phyloP scores from a whole-genome alignment of 208 protist species.

The Porcisia hertigi region DNA sequence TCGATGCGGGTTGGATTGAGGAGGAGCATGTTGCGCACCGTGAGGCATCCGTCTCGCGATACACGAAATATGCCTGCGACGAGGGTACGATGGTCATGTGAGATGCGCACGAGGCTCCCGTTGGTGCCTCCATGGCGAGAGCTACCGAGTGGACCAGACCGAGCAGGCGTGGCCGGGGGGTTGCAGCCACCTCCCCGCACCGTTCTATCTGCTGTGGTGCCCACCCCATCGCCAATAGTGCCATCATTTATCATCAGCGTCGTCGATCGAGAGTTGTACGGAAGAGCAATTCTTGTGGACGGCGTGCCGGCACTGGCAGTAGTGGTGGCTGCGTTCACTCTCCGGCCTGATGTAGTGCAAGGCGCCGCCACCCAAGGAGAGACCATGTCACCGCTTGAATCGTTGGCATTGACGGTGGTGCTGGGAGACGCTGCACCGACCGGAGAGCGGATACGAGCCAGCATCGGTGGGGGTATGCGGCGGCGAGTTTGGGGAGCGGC shows the following conservation, averaged over 20 bases:
- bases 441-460: conserved; percentile 10
- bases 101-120: conserved; percentile 50
- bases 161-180: neutral
- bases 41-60: conserved; percentile 72
- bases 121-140: neutral
- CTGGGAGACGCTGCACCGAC: neutral
- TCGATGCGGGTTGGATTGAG: conserved; percentile 60
- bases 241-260: neutral
- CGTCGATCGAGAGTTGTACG: neutral
- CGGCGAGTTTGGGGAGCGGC: neutral
- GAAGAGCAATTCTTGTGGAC: neutral
- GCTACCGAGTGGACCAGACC: neutral
- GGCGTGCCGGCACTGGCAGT: neutral
- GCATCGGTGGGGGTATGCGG: conserved; percentile 15
- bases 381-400: neutral
- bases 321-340: neutral
- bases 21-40: conserved; percentile 81
- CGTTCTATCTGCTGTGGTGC: neutral
- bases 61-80: conserved; percentile 79
- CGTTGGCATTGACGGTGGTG: neutral
- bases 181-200: neutral
- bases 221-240: neutral
- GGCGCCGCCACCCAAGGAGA: conserved; percentile 8
- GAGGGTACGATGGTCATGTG: conserved; percentile 55
- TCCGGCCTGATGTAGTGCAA: conserved; percentile 1